phyloP scores from a whole-genome alignment of 2,329 filamentous ascomycete genomes.

The Ophiognomonia clavigignenti-juglandacearum region DNA sequence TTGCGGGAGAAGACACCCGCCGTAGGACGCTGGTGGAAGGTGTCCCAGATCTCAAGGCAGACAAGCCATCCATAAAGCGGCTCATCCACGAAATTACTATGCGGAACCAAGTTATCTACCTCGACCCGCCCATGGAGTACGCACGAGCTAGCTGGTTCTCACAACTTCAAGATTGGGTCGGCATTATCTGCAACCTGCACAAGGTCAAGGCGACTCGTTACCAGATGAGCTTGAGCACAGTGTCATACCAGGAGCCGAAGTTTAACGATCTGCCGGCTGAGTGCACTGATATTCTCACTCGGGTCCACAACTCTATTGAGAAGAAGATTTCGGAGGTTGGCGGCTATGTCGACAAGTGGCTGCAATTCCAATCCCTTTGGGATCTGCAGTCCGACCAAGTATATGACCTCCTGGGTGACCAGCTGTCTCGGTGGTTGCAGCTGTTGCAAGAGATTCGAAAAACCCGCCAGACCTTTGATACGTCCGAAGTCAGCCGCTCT shows the following conservation, averaged over 20 bases:
- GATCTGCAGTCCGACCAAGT: constrained; percentile 95
- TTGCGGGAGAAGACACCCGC: constrained; percentile 41
- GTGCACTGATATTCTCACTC: constrained; percentile 73
- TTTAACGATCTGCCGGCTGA: constrained; percentile 82
- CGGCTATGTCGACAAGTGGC: constrained; percentile 92
- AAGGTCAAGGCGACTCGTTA: constrained; percentile 95
- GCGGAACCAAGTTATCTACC: constrained; percentile 95
- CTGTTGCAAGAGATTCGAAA: constrained; percentile 96
- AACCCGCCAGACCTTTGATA: constrained; percentile 93
- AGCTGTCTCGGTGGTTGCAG: constrained; percentile 89
- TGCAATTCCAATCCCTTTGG: constrained; percentile 98
- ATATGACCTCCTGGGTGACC: constrained; percentile 85
- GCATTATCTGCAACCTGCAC: constrained; percentile 83
- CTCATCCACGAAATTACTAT: constrained; percentile 92
- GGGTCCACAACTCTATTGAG: constrained; percentile 80
- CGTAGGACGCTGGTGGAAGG: constrained; percentile 44
- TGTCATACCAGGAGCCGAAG: constrained; percentile 58
- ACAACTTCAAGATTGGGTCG: constrained; percentile 90
- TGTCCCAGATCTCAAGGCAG: constrained; percentile 34
- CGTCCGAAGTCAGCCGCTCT: constrained; percentile 83
- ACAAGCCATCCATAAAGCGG: constrained; percentile 62
- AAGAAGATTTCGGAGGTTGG: constrained; percentile 75
- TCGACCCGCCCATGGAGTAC: constrained; percentile 89
- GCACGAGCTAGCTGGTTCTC: constrained; percentile 90
- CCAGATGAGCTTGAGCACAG: constrained; percentile 75